Evolutionary conservation across 805 yeast genomes (phyloP), one percentile per base, ranked within the genome.

Genomic region (Spathaspora hagerdaliae): DNA sequence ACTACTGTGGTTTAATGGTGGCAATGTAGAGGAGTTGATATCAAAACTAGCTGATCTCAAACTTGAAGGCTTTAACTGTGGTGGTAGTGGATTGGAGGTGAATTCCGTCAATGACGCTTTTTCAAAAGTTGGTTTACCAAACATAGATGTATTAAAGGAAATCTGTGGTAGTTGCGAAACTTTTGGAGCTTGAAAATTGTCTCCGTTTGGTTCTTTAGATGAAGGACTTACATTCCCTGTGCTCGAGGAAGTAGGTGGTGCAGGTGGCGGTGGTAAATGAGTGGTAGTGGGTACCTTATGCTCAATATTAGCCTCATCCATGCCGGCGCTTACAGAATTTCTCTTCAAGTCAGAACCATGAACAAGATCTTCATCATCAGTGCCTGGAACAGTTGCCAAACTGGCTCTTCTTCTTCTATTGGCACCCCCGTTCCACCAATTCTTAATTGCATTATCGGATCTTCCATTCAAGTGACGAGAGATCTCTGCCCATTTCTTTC

Each of bases 371-470:
- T 9, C 10, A 36, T 37, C 36, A 1, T 7, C 26, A 9, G 15
- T 31, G 5, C 19, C 6, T 9, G 37, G 13, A 12, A 13, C 12
- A 6, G 47, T 29, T 2, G 45, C 45, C 29, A 48, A 39, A 36
- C 51, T 48, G 10, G 51, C 51, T 51, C 89, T 69, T 56, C 94
- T 77, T 49, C 96, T 71, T 49, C 95, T 74, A 60, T 87, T 88
- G 11, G 95, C 92, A 7, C 96, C 95, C 4, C 96, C 96, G 59
- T 88, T 88, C 96, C 96, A 89, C 96, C 96, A 90, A 66, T 90
- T 90, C 61, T 88, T 88, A 56, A 88, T 87, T 15, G 96, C 90
- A 62, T 88, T 89, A 63, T 89, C 97, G n/a, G 85, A 77, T 43
- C 97, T 72, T 2, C 96, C 96, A 50, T 86, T 84, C 47, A 89